Evolutionary conservation across 108 stramenopile species (phyloP).

Genomic region (Pseudonitzschia multiseries): DNA sequence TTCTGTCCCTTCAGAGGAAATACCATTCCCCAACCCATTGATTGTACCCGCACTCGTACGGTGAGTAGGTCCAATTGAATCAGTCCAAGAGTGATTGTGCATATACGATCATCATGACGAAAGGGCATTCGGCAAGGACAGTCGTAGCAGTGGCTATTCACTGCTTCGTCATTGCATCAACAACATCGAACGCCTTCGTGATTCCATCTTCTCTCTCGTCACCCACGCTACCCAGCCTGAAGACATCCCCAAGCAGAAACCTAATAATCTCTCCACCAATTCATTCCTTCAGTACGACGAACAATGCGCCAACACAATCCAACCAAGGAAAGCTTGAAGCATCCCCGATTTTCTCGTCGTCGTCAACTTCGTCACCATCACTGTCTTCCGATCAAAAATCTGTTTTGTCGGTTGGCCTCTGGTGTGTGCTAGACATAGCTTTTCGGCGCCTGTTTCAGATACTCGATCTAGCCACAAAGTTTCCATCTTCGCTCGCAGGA

Average conservation of each 20-base stretch:
- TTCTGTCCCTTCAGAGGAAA: too few species aligned
- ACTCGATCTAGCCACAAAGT: slow-evolving; percentile 40
- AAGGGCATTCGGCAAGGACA: not conserved
- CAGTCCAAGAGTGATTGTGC: too few species aligned
- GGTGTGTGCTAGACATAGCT: slow-evolving; percentile 50
- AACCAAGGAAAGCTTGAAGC: not conserved
- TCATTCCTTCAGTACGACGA: not conserved
- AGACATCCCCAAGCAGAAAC: not conserved
- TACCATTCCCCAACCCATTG: too few species aligned
- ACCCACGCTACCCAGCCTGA: not conserved
- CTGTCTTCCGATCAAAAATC: slow-evolving; percentile 19
- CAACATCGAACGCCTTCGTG: slow-evolving; percentile 1
- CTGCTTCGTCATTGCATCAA: not conserved
- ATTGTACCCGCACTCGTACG: too few species aligned
- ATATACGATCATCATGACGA: too few species aligned
- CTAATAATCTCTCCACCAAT: too few species aligned
- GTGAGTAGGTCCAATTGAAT: too few species aligned
- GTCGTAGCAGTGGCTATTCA: not conserved
- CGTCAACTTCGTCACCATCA: not conserved
- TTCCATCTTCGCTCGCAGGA: slow-evolving; percentile 73
- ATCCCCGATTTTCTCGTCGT: not conserved
- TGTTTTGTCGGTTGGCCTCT: slow-evolving; percentile 34
- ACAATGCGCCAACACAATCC: not conserved
- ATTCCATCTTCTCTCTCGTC: not conserved
- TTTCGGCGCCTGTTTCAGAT: slow-evolving; percentile 54